Evolutionary conservation across 805 yeast species (phyloP).

Genomic region (Metschnikowia dekortorum): DNA sequence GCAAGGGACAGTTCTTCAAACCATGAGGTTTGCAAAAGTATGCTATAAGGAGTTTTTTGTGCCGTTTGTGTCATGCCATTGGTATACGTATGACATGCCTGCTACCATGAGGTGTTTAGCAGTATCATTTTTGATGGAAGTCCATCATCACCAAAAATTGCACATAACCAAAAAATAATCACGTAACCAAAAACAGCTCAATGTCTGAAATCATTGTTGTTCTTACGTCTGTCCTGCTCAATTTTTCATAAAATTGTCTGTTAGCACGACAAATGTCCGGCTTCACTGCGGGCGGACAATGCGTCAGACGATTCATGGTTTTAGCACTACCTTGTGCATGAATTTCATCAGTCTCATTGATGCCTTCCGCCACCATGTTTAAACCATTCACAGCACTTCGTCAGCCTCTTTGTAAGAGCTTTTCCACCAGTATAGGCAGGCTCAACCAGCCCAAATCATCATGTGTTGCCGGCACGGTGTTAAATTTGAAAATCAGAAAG

Average conservation of each 20-base stretch:
- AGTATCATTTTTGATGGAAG: background rate
- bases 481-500: constrained; percentile 70
- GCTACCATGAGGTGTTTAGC: background rate
- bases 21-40: too few relatives aligned
- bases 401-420: constrained; percentile 8
- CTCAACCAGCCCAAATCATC: constrained; percentile 33
- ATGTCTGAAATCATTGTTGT: background rate
- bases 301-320: background rate
- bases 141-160: background rate
- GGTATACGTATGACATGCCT: too few relatives aligned
- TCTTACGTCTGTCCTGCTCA: too few relatives aligned
- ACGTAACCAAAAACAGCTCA: background rate
- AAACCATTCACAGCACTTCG: constrained; percentile 5
- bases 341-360: background rate
- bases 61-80: background rate
- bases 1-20: background rate
- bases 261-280: background rate
- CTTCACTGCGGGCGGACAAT: background rate
- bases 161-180: background rate
- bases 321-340: background rate
- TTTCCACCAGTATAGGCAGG: constrained; percentile 8
- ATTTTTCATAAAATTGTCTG: background rate
- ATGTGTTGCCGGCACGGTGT: constrained; percentile 67
- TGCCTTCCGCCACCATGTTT: constrained; percentile 5
- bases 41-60: background rate